A percentile compares a stretch with the other conserved stretches of the same genome.
Conservation (phyloP, 1,139 yeast species). For the Suhomyces atakaporum region DNA sequence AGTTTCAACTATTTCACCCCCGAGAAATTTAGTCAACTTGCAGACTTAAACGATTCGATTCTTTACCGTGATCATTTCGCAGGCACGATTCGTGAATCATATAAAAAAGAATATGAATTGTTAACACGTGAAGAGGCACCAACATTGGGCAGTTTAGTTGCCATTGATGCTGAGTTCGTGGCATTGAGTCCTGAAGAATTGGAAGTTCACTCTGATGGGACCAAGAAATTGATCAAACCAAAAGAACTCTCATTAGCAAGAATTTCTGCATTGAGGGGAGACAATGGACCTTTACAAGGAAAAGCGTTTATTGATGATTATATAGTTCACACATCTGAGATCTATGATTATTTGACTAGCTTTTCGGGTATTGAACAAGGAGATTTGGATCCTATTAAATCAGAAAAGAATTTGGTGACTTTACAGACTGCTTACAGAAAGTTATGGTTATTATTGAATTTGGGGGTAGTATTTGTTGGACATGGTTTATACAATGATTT, state of each 20-base stretch:
- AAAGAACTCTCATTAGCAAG: constrained; percentile 80
- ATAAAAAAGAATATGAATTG: constrained; percentile 62
- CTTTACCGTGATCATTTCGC: constrained; percentile 78
- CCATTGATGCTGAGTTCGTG: constrained; percentile 97
- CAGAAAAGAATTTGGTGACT: constrained; percentile 74
- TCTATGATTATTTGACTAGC: constrained; percentile 84
- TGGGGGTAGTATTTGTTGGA: constrained; percentile 93
- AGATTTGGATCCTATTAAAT: constrained; percentile 72
- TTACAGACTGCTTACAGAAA: constrained; percentile 84
- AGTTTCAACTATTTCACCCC: constrained; percentile 27
- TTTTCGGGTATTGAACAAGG: constrained; percentile 93
- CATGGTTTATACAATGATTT: constrained; percentile 93
- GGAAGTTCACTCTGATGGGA: constrained; percentile 72
- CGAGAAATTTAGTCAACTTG: constrained; percentile 21
- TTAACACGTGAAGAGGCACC: constrained; percentile 73
- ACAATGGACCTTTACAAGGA: constrained; percentile 64
- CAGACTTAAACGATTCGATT: constrained; percentile 58
- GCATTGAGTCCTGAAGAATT: constrained; percentile 75
- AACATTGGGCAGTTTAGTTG: constrained; percentile 71
- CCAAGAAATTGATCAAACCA: constrained; percentile 70
- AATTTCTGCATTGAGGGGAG: constrained; percentile 83
- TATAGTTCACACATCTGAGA: constrained; percentile 68
- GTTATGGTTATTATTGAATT: constrained; percentile 81
- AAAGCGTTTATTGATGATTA: constrained; percentile 92
- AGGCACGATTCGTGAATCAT: constrained; percentile 62